These are phyloP conservation scores for Phytophthora fragariaefolia DNA, from an alignment of 352 stramenopile genomes.

Conservation along the genomic window DNA sequence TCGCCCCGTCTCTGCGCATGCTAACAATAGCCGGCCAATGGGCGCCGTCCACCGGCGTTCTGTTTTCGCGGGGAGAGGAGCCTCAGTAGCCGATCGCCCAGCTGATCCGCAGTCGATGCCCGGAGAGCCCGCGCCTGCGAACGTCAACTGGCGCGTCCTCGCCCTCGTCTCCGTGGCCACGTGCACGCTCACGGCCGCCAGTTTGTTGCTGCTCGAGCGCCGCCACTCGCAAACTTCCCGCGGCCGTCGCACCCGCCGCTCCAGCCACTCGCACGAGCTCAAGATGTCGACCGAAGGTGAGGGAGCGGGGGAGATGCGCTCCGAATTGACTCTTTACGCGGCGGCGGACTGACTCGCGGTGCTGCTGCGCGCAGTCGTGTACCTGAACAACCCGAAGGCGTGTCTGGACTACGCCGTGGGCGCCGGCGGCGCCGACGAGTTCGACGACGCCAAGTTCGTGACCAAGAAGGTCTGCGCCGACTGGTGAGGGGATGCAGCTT, in stretches of 20 bases:
- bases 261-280: conserved; percentile 3
- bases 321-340: too few species aligned
- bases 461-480: conserved; percentile 66
- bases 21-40: too few species aligned
- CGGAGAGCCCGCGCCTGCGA: conserved; percentile 13
- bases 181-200: conserved; percentile 66
- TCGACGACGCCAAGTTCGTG: conserved; percentile 84
- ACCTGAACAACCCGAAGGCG: conserved; percentile 82
- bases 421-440: conserved; percentile 66
- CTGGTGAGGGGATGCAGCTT: conserved; percentile 47
- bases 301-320: not conserved
- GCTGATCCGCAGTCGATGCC: conserved; percentile 16
- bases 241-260: conserved; percentile 1
- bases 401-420: conserved; percentile 80
- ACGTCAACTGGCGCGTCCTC: conserved; percentile 60
- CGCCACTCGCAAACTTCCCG: conserved; percentile 30
- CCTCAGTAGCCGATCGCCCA: conserved; percentile 18
- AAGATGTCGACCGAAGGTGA: conserved; percentile 25
- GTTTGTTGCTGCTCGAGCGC: conserved; percentile 47
- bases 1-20: too few species aligned
- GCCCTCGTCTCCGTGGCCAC: conserved; percentile 61
- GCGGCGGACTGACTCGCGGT: not conserved
- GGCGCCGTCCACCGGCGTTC: not conserved
- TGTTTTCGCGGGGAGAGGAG: not conserved
- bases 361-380: conserved; percentile 52